Evolutionary conservation across 2,329 filamentous ascomycete genomes (phyloP), one percentile per base, ranked within the genome.

Genomic region (Macrophomina tecta): DNA sequence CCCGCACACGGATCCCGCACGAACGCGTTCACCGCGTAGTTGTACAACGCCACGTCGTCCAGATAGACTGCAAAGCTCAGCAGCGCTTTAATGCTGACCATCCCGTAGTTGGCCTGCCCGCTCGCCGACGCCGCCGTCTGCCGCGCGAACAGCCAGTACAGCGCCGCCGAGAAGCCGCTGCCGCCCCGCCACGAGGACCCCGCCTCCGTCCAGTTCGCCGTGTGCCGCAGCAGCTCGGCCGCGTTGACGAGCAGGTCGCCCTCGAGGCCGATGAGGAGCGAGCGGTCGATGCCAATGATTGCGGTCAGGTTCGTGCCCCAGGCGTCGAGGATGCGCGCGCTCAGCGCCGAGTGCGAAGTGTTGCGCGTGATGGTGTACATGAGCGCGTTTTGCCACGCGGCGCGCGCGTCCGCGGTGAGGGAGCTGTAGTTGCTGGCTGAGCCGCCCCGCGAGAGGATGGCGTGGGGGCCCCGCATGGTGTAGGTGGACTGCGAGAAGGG

Each of bases 221-320:
- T 80, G 78, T 79, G 81, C 36, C 79, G 75, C 78, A 82, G 80
- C 36, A 82, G 81, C 70, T 82, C 80, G 0, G 79, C 81, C 0
- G 80, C 79, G 40, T 82, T 82, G 23, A 75, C 79, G 8, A 82
- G 75, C 16, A 82, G 46, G 28, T 77, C 76, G 1, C 80, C 80
- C 8, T 82, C 79, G 0, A 82, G 69, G 0, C 75, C 79, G 6
- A 81, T 69, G 5, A 81, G 68, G 2, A 82, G 74, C 1, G 78
- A 78, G 0, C 70, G 72, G 64, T 80, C 78, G 0, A 70, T 74
- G 1, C 77, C 77, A 45, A 78, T 72, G 48, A 80, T 74, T 61
- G 73, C 70, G 5, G 73, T 77, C 8, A 80, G 65, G 28, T 73
- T 76, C 4, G 70, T 70, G 1, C 78, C 77, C 77, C 76, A 80